These are phyloP conservation scores for Thraustochytrium striatum DNA, from an alignment of 352 stramenopile species.

Conservation along the genomic window DNA sequence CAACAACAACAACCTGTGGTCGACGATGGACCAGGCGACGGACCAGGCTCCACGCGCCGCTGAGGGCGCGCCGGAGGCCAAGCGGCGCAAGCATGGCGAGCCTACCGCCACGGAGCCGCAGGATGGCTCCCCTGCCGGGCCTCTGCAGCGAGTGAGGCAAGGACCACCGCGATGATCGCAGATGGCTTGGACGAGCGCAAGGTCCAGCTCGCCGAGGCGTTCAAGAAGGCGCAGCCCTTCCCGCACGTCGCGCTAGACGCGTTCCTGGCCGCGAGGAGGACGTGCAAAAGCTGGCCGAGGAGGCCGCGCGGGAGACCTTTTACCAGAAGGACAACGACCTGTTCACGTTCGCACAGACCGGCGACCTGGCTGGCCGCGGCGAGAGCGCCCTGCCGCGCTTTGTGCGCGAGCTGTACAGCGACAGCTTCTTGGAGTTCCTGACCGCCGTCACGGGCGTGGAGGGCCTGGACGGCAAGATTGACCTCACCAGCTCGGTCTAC, in stretches of 20 bases:
- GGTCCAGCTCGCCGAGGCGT: slow-evolving; percentile 12
- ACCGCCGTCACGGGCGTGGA: slow-evolving; percentile 37
- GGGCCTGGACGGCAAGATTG: slow-evolving; percentile 33
- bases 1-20: too few relatives aligned
- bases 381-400: slow-evolving; percentile 10
- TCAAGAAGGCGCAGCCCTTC: slow-evolving; percentile 25
- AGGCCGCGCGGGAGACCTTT: slow-evolving; percentile 17
- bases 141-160: too few relatives aligned
- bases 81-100: too few relatives aligned
- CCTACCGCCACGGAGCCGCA: too few relatives aligned
- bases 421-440: background rate
- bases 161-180: background rate
- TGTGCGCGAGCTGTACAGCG: slow-evolving; percentile 34
- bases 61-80: too few relatives aligned
- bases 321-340: slow-evolving; percentile 46
- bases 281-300: background rate
- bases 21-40: too few relatives aligned
- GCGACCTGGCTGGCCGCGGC: background rate
- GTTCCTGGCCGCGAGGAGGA: background rate
- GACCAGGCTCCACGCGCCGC: too few relatives aligned
- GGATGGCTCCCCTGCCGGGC: too few relatives aligned
- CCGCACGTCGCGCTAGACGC: slow-evolving; percentile 5
- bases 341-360: slow-evolving; percentile 50
- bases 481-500: slow-evolving; percentile 45
- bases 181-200: background rate